Base-by-base conservation (phyloP, 2,329 filamentous ascomycete species). In the Penicillium brasilianum region DNA sequence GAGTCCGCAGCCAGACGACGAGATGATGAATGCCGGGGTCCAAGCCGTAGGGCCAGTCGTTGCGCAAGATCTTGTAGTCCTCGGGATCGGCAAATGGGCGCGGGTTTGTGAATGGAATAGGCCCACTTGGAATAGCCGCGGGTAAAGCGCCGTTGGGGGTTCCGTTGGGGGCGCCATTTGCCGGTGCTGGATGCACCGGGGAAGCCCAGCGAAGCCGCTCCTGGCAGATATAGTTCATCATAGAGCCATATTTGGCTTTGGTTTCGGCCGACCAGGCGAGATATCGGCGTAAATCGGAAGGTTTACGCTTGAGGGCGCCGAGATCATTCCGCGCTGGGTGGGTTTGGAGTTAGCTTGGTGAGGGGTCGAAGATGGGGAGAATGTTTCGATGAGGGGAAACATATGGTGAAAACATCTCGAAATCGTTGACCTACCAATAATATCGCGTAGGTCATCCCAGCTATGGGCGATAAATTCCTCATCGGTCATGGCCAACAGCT, bases 41-140 rank as follows among this genome's bases (percentile, higher is more conserved):
- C 18, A 88, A 68, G 3, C 85, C 86, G 72, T 89, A 89, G 1
- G 85, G 84, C 87, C 87, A 89, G 72, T 89, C 87, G 68, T 89
- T 89, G 46, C 77, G 76, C 50, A 88, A 76, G 57, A 88, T 83
- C 59, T 76, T 80, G 72, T 83, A 88, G 72, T 88, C 86, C 36
- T 72, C 69, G 10, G 77, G 65, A 66, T 87, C 78, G 50, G 79
- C 81, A 71, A 88, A 88, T 0, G 86, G 85, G 4, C 73, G 76
- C 11, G 76, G 67, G 61, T 83, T 83, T 18, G 74, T 72, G 60
- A 80, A 78, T 4, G 73, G 65, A 64, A 85, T 83, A 0, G 73
- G 69, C n/a, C 69, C 72, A 48, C 66, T 60, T 58, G 70, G 50
- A 66, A 76, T 63, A 25, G 62, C 67, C 20, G 72, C 68, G 10